A percentile compares a stretch with the other conserved stretches of the same genome.
These are phyloP conservation scores for Clarkia xantiana DNA, from an alignment of 345 rosid genomes.

Conservation along the genomic window DNA sequence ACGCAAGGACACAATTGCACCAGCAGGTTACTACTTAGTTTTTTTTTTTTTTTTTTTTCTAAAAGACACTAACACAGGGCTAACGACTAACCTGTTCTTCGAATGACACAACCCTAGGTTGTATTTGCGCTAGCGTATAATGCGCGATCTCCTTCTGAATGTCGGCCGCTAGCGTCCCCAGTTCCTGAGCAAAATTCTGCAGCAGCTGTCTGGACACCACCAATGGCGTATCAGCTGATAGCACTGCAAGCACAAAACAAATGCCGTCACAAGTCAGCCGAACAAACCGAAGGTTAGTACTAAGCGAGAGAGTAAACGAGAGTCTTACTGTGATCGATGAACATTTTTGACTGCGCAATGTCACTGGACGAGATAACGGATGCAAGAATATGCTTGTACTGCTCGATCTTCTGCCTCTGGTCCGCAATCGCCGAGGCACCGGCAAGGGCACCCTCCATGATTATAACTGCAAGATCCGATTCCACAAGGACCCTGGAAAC, in stretches of 20 bases:
- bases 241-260: slow-evolving; percentile 28
- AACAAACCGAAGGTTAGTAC: background rate
- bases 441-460: slow-evolving; percentile 66
- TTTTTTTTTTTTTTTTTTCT: too few species aligned
- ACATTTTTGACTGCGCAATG: slow-evolving; percentile 56
- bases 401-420: slow-evolving; percentile 98
- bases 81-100: slow-evolving; percentile 72
- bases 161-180: slow-evolving; percentile 67
- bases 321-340: slow-evolving; percentile 66
- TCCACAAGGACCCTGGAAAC: too few species aligned
- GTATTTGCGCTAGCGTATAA: slow-evolving; percentile 85
- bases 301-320: background rate
- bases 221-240: slow-evolving; percentile 81
- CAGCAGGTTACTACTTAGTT: too few species aligned
- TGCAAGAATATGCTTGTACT: slow-evolving; percentile 81
- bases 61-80: background rate
- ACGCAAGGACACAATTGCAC: too few species aligned
- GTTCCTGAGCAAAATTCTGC: slow-evolving; percentile 75
- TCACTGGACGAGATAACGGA: slow-evolving; percentile 76
- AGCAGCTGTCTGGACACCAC: slow-evolving; percentile 93
- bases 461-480: background rate
- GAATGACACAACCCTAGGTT: slow-evolving; percentile 92
- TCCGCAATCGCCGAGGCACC: slow-evolving; percentile 63
- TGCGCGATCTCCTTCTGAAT: slow-evolving; percentile 84
- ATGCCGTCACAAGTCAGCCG: background rate